Evolutionary conservation across 75 land plant genomes (phyloP), one percentile per base, ranked within the genome.

Genomic region (Pinus taeda): DNA sequence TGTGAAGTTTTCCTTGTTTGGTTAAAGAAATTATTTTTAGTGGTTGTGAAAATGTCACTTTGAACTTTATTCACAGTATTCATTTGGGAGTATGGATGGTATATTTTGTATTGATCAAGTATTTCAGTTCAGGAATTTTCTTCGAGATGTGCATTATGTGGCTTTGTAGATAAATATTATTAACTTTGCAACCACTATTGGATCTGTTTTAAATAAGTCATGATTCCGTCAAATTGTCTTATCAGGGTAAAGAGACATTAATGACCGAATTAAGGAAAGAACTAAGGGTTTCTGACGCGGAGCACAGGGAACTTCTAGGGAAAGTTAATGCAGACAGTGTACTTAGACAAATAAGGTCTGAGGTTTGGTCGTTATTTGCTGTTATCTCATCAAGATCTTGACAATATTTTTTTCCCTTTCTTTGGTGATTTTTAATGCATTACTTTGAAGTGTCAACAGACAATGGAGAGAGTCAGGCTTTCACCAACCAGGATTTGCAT

Each of bases 281-380:
- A 76, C 77, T 90, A 24, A 73, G 90, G 59, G 90, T 90, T 21
- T 74, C 87, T 30, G 90, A 90, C 62, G 89, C 82, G 73, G 91
- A 88, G 76, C 91, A 90, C 76, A 71, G 90, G 24, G 91, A 90
- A 71, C 75, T 88, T 75, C 39, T 88, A 65, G 77, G 80, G 58
- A 79, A 58, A 74, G 86, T 90, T 55, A 81, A 77, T 59, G 75
- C 79, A 29, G 90, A 88, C 70, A 85, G 79, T 22, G 55, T 71
- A 6, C 78, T 81, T n/a, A 63, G 75, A 56, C 72, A 79, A 56
- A 78, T 81, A 71, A 81, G 83, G 83, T 78, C 14, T 56, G 60
- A 15, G 9, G 5, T 24, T 74, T 49, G 29, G 60, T 49, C 14
- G 30, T n/a, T 11, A 39, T 73, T 22, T 45, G 6, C 17, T 49